Evolutionary conservation across 2,329 filamentous ascomycete species (phyloP).

Genomic region (Alternaria triticimaculans): DNA sequence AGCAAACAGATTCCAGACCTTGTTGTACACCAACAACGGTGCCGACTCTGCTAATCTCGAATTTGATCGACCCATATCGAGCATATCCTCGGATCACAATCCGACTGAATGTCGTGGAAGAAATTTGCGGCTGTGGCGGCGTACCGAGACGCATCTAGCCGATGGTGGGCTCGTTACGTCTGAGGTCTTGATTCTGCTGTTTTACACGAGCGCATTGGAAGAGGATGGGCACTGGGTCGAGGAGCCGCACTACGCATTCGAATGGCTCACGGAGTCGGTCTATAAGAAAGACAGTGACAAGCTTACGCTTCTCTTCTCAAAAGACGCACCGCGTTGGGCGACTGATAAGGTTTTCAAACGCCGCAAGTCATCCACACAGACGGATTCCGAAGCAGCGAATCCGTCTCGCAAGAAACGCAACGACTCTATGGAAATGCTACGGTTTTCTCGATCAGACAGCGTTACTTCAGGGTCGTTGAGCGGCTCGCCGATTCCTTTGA

Average conservation of each 20-base stretch:
- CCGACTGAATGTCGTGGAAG: conserved; percentile 38
- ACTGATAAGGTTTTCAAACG: conserved; percentile 34
- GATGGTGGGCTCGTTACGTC: conserved; percentile 16
- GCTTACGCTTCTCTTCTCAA: conserved; percentile 36
- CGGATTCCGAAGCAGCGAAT: background rate
- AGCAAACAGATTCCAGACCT: conserved; percentile 33
- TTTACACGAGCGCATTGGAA: conserved; percentile 40
- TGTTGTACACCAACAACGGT: conserved; percentile 44
- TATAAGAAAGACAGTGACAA: conserved; percentile 34
- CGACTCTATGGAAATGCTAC: conserved; percentile 16
- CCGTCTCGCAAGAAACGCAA: conserved; percentile 11
- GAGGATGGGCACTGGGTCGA: conserved; percentile 44
- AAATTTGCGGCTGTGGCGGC: conserved; percentile 39
- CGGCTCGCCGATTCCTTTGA: conserved; percentile 17
- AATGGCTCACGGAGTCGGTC: conserved; percentile 34
- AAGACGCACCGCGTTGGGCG: conserved; percentile 34
- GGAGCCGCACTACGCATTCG: conserved; percentile 42
- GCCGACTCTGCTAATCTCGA: conserved; percentile 33
- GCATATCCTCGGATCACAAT: conserved; percentile 36
- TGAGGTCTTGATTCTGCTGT: conserved; percentile 35
- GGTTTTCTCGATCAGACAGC: conserved; percentile 16
- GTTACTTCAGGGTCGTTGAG: conserved; percentile 19
- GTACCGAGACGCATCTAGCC: conserved; percentile 26
- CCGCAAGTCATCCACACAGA: conserved; percentile 24
- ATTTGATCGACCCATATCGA: conserved; percentile 33